Evolutionary conservation across 2,329 filamentous ascomycete genomes (phyloP).

Genomic region (Dryadomyces quercivorus): DNA sequence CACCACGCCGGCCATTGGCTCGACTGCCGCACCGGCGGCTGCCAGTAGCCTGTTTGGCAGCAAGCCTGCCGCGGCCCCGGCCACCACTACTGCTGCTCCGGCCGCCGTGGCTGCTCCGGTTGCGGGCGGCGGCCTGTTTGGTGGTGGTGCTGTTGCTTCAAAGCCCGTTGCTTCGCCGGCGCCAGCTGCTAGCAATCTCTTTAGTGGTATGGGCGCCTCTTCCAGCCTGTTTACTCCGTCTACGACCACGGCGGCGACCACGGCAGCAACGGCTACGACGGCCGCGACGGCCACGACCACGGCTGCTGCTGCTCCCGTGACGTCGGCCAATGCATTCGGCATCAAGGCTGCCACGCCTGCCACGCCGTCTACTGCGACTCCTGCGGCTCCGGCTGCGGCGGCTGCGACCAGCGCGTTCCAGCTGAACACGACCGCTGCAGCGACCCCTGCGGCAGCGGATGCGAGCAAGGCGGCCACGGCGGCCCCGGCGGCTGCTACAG

Average conservation of each 20-base stretch:
- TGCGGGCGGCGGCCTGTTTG: too few species aligned
- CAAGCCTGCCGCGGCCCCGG: not conserved
- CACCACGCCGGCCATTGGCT: conserved; percentile 15
- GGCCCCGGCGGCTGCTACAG: not conserved
- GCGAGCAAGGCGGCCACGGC: conserved; percentile 9
- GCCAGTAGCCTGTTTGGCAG: conserved; percentile 22
- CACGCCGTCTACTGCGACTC: conserved; percentile 5
- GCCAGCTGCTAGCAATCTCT: too few species aligned
- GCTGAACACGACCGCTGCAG: conserved; percentile 12
- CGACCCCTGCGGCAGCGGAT: not conserved
- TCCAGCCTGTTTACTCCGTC: too few species aligned
- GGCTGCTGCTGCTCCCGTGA: too few species aligned
- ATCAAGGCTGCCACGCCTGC: too few species aligned
- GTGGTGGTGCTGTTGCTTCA: too few species aligned
- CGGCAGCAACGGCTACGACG: not conserved
- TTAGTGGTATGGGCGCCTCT: too few species aligned
- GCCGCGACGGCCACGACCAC: too few species aligned
- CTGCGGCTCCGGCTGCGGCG: conserved; percentile 10
- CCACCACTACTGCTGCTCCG: not conserved
- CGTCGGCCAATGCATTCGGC: too few species aligned
- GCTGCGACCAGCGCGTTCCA: not conserved
- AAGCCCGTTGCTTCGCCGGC: too few species aligned
- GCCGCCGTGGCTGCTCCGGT: too few species aligned
- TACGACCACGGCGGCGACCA: not conserved
- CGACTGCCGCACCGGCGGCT: conserved; percentile 17